Base-by-base conservation (phyloP, 495 filamentous ascomycete species). In the Bacidia gigantensis region DNA sequence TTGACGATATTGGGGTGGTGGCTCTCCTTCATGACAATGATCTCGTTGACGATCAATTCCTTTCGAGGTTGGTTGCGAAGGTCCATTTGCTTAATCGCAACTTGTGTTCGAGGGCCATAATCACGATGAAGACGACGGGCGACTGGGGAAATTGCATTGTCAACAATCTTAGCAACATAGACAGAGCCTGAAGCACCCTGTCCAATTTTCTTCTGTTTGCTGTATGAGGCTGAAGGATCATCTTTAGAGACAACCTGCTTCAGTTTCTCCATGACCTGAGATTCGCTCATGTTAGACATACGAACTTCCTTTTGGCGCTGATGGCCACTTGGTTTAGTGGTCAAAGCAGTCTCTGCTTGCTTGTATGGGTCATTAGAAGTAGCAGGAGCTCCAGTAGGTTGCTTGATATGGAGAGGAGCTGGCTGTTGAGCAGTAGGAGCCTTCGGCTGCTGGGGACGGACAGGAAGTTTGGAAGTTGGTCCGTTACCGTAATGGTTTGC, bases 31-130 rank as follows among this genome's bases (percentile, higher is more conserved):
- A 98, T 98, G 49, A 98, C 92, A 68, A 97, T 87, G 60, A 98
- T 98, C 60, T 98, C 92, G 64, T 98, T 98, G 38, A 98, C 92
- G 62, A 98, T 98, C 60, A 98, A 70, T 72, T 98, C 92, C 78
- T 98, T 98, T 22, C 92, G 76, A 41, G 92, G 92, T 67, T 98
- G 92, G 65, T 94, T 89, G 7, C 89, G 86, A 49, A 98, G 75
- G 70, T 98, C 93, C 92, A 98, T 98, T 71, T 98, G 92, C 68
- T 98, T 98, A 64, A 98, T 97, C 18, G 93, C 92, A 39, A 98
- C 92, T 60, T 95, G 84, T 39, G 79, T 80, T 49, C 82, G 79
- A 35, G 74, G 71, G 24, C 85, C 85, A 59, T 87, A 79, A 53
- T 76, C 73, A 14, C 79, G 72, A 50, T 86, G 75, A 41, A 89